These are phyloP conservation scores for Centella asiatica DNA, from an alignment of 129 eudicot species.

Conservation along the genomic window DNA sequence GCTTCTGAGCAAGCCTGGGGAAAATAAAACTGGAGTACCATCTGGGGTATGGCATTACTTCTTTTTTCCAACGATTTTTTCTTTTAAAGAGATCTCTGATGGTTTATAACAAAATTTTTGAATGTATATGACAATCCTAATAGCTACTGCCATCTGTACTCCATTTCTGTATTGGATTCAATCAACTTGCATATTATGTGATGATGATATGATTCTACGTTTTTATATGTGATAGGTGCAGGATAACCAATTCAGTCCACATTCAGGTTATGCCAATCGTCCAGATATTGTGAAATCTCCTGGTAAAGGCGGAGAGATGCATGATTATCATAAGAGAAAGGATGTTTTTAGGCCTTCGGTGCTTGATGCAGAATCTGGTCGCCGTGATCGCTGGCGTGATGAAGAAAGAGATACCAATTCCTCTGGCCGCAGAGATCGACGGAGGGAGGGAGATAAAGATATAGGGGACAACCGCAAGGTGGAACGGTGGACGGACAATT, in stretches of 20 bases:
- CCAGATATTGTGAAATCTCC: conserved; percentile 41
- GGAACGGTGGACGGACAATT: conserved; percentile 56
- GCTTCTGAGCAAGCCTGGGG: conserved; percentile 86
- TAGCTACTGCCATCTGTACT: not conserved
- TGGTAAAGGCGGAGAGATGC: conserved; percentile 37
- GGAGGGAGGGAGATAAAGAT: conserved; percentile 88
- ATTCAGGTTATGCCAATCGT: conserved; percentile 33
- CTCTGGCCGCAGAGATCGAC: conserved; percentile 62
- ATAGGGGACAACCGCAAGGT: conserved; percentile 47
- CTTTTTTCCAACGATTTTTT: not conserved
- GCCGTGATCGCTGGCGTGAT: conserved; percentile 92
- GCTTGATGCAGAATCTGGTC: conserved; percentile 59
- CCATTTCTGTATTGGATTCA: too few species aligned
- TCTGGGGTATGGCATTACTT: conserved; percentile 47
- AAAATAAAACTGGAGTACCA: conserved; percentile 54
- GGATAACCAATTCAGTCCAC: conserved; percentile 50
- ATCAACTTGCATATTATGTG: not conserved
- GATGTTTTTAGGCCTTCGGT: conserved; percentile 89
- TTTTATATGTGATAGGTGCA: conserved; percentile 16
- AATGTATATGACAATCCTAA: not conserved
- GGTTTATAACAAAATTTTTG: not conserved
- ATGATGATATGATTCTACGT: not conserved
- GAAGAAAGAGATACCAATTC: conserved; percentile 88
- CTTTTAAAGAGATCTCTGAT: not conserved
- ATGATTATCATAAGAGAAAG: conserved; percentile 54